A percentile compares a stretch with the other conserved stretches of the same genome.
Evolutionary conservation across 2,329 filamentous ascomycete species (phyloP).

Genomic region (Lecanicillium sp.): DNA sequence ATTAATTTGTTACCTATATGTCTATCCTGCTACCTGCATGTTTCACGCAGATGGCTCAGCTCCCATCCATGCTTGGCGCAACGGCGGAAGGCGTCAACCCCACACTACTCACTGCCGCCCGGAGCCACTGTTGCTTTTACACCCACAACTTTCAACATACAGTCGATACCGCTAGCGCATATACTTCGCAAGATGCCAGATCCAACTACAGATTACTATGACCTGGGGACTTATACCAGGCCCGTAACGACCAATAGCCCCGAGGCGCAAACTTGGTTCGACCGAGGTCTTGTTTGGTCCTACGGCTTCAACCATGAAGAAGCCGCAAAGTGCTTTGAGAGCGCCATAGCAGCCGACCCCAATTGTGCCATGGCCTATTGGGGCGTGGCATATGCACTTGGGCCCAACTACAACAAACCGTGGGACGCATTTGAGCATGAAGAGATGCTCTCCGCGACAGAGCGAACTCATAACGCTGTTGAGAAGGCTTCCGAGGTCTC

Average conservation of each 20-base stretch:
- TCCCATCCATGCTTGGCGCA: too few relatives aligned
- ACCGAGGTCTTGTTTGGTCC: slow-evolving; percentile 63
- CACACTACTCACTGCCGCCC: too few relatives aligned
- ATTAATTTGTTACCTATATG: too few relatives aligned
- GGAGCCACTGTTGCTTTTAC: too few relatives aligned
- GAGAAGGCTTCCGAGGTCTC: slow-evolving; percentile 17
- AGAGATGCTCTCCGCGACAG: slow-evolving; percentile 46
- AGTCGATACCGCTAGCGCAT: too few relatives aligned
- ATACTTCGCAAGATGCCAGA: too few relatives aligned
- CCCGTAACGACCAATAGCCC: slow-evolving; percentile 41
- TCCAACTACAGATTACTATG: too few relatives aligned
- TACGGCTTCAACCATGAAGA: slow-evolving; percentile 75
- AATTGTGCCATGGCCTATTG: slow-evolving; percentile 57
- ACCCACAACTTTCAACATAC: too few relatives aligned
- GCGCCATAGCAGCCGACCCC: slow-evolving; percentile 45
- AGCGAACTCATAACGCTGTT: slow-evolving; percentile 21
- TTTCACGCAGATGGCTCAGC: too few relatives aligned
- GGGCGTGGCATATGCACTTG: slow-evolving; percentile 62
- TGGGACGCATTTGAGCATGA: slow-evolving; percentile 61
- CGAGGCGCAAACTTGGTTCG: slow-evolving; percentile 58
- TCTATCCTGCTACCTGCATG: too few relatives aligned
- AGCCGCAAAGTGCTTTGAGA: slow-evolving; percentile 54
- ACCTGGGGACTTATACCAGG: slow-evolving; percentile 53
- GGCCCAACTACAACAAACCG: slow-evolving; percentile 71
- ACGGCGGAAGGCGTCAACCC: too few relatives aligned